Base-by-base conservation (phyloP, 768 basidiomycete genomes). In the Boletus eberwhitei region DNA sequence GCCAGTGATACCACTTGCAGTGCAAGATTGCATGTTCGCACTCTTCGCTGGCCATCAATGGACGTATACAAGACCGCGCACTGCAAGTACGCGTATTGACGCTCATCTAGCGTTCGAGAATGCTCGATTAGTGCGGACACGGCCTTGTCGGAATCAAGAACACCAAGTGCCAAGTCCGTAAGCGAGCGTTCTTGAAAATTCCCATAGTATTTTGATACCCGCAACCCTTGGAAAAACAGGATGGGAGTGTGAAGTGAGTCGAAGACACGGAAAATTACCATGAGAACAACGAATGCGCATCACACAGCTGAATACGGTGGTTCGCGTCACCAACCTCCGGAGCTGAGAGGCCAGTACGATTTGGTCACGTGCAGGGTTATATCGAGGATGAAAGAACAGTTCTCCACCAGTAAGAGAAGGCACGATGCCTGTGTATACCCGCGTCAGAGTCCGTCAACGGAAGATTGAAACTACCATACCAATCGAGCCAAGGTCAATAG, bases 331-430 rank as follows among this genome's bases (percentile, higher is more conserved):
- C 8, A 95, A 65, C 19, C 90, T 79, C 51, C 77, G 77, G 21
- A 98, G 65, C 62, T 98, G 90, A n/a, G 86, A 87, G n/a, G 79
- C 72, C 13, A 99, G 63, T 6, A 83, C 74, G 8, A 74, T 63
- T 8, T 77, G 78, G 66, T 97, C 93, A 46, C 88, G 80, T 8
- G 71, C 68, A 4, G 82, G 78, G 49, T 87, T 80, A 68, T 93
- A 99, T n/a, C 90, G 81, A 9, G 96, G 97, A 64, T 95, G 89
- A 75, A 87, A 96, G 72, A 88, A 95, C 1, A 96, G 63, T 53
- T 94, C 92, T 19, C 97, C 97, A 14, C 97, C 97, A 8, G 92
- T 93, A 12, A 84, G 67, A 0, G 84, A 84, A 1, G 88, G 67
- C 7, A 94, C 78, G 4, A 78, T 71, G 40, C 88, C 89, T 86